A percentile compares a stretch with the other conserved stretches of the same genome.
These are phyloP conservation scores for Flagelloscypha sp. DNA, from an alignment of 768 basidiomycete species.

Conservation along the genomic window DNA sequence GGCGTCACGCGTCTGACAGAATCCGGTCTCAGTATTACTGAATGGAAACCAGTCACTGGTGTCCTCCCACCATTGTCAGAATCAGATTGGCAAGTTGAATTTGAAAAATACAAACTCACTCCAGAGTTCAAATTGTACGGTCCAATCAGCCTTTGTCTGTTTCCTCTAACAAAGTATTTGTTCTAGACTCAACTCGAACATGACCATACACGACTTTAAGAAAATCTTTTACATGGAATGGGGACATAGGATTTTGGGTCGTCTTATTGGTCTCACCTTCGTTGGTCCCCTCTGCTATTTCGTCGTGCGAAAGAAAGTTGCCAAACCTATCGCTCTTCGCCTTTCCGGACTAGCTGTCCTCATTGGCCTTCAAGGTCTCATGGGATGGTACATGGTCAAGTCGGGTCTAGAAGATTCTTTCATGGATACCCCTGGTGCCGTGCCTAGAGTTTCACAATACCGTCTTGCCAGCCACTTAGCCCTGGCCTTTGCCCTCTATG, in stretches of 20 bases:
- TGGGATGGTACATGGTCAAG: slow-evolving; percentile 99
- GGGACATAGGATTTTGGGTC: slow-evolving; percentile 89
- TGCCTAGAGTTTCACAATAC: slow-evolving; percentile 95
- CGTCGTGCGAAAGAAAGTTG: slow-evolving; percentile 57
- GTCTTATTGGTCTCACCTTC: slow-evolving; percentile 76
- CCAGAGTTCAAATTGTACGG: slow-evolving; percentile 94
- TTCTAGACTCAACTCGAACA: slow-evolving; percentile 77
- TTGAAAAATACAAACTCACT: slow-evolving; percentile 87
- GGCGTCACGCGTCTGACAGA: slow-evolving; percentile 96
- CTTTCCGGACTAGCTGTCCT: slow-evolving; percentile 68
- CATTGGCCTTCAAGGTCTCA: slow-evolving; percentile 82
- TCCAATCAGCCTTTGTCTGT: neutral
- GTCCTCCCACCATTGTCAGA: slow-evolving; percentile 72
- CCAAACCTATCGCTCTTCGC: slow-evolving; percentile 50
- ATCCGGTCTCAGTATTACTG: slow-evolving; percentile 94
- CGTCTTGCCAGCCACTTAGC: slow-evolving; percentile 90
- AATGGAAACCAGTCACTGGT: slow-evolving; percentile 93
- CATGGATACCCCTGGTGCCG: slow-evolving; percentile 71
- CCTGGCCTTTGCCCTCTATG: slow-evolving; percentile 86
- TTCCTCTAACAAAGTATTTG: slow-evolving; percentile 4
- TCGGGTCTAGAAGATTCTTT: slow-evolving; percentile 84
- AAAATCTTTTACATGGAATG: slow-evolving; percentile 98
- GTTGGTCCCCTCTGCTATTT: slow-evolving; percentile 83
- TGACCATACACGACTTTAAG: slow-evolving; percentile 87
- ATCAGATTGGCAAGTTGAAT: slow-evolving; percentile 79